Percentiles rank a stretch among this genome's conserved stretches.
Conservation (phyloP, 2,329 filamentous ascomycete genomes). For the Myriosclerotinia scirpicola region DNA sequence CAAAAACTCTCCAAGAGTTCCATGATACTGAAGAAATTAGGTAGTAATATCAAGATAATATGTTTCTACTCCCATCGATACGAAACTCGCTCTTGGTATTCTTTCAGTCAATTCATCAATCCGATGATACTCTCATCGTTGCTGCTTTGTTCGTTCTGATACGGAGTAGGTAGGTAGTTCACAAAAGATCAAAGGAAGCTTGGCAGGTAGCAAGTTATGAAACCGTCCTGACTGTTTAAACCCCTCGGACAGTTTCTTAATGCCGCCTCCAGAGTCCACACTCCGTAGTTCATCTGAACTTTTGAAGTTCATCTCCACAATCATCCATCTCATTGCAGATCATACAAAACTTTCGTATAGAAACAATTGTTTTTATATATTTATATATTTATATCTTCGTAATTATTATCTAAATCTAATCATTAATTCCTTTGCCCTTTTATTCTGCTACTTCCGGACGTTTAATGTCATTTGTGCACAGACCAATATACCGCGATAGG, state of each 20-base stretch:
- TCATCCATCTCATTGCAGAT: not conserved
- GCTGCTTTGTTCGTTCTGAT: not conserved
- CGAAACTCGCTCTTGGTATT: not conserved
- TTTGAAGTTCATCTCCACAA: not conserved
- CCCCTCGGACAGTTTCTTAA: not conserved
- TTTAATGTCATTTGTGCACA: not conserved
- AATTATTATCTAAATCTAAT: not conserved
- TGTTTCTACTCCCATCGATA: not conserved
- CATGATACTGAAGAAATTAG: too few relatives aligned
- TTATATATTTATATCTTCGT: not conserved
- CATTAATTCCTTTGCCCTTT: not conserved
- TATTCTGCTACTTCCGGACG: not conserved
- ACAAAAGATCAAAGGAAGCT: not conserved
- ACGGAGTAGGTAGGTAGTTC: not conserved
- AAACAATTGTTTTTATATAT: too few relatives aligned
- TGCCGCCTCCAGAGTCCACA: not conserved
- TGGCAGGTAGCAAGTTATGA: not conserved
- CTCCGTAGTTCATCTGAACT: conserved; percentile 8
- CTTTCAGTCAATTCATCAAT: not conserved
- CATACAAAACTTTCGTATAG: too few relatives aligned
- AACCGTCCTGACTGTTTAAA: not conserved
- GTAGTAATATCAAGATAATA: too few relatives aligned
- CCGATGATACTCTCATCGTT: not conserved
- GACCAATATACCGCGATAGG: conserved; percentile 3
- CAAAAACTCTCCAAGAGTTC: too few relatives aligned